Evolutionary conservation across 345 rosid genomes (phyloP).

Genomic region (Rhizophora mangle): DNA sequence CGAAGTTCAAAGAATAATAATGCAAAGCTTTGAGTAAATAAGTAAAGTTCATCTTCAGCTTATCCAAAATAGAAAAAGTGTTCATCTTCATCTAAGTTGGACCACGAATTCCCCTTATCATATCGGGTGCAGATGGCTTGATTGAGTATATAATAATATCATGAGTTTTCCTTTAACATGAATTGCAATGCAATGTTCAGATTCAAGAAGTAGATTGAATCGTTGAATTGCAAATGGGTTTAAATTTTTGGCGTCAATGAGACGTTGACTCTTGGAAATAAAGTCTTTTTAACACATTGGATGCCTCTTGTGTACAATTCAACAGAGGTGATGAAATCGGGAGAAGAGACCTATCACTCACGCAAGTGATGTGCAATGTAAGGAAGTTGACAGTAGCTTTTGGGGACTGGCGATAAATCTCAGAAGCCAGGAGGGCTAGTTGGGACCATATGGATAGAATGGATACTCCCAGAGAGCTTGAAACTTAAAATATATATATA

Average conservation of each 20-base stretch:
- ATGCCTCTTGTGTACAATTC: constrained; percentile 32
- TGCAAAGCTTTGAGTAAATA: no score
- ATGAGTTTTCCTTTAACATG: neutral
- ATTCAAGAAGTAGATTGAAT: neutral
- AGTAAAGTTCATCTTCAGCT: no score
- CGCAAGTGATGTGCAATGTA: constrained; percentile 43
- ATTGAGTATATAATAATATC: neutral
- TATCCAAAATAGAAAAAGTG: no score
- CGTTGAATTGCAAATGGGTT: constrained; percentile 5
- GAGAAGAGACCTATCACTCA: constrained; percentile 27
- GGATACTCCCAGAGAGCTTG: neutral
- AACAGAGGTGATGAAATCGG: constrained; percentile 13
- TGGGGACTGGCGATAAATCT: constrained; percentile 19
- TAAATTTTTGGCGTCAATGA: constrained; percentile 27
- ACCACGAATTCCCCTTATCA: neutral
- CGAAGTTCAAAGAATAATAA: no score
- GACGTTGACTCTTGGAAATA: constrained; percentile 17
- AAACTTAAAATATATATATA: constrained; percentile 1
- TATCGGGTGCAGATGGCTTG: constrained; percentile 5
- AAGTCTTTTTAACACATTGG: constrained; percentile 26
- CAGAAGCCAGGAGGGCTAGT: neutral
- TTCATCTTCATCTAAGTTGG: neutral
- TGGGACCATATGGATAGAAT: constrained; percentile 16
- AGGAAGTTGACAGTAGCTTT: constrained; percentile 18
- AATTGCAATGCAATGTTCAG: neutral